Evolutionary conservation across 1,284 basidiomycete genomes (phyloP), one percentile per base, ranked within the genome.

Genomic region (Ustilago crameri): DNA sequence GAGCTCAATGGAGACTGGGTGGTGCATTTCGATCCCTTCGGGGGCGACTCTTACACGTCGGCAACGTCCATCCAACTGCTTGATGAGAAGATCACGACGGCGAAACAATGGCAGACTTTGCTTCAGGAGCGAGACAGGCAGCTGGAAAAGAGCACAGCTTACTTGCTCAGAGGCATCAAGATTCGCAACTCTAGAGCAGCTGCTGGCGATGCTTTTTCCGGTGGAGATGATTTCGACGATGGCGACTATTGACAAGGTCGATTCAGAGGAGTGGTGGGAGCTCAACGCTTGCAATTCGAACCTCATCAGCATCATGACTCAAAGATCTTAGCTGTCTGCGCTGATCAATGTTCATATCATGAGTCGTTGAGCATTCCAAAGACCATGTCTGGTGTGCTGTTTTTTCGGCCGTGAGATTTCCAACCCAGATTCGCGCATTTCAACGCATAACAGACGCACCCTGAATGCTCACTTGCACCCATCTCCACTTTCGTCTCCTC

Each of bases 31-130:
- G 51, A 65, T 41, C 41, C 53, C 2, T 67, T 57, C 22, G 52
- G 55, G 35, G 54, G 58, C 32, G 50, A 73, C 42, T 18, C 43
- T 4, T 75, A 68, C 35, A 45, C 46, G 14, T 67, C 65, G 3
- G 23, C 48, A 9, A 23, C 53, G 5, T 64, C 66, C 23, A 47
- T 71, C 35, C 8, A 45, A 1, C 37, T 60, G 53, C 60, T 76
- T 14, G 51, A 62, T 10, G 27, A 54, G 15, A 61, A 64, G 58
- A 75, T 75, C 30, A 47, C 46, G 23, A 56, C 54, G 34, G 71
- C 63, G 34, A 65, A 76, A 24, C 57, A 61, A 34, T 76, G 69
- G 60, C 62, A 75, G 24, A 40, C 37, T 3, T 42, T 75, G 9
- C 30, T 75, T 9, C 44, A 71, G 27, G 38, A 70, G 47, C 47